Conservation (phyloP, 495 filamentous ascomycete genomes). For the Lophium mytilinum region DNA sequence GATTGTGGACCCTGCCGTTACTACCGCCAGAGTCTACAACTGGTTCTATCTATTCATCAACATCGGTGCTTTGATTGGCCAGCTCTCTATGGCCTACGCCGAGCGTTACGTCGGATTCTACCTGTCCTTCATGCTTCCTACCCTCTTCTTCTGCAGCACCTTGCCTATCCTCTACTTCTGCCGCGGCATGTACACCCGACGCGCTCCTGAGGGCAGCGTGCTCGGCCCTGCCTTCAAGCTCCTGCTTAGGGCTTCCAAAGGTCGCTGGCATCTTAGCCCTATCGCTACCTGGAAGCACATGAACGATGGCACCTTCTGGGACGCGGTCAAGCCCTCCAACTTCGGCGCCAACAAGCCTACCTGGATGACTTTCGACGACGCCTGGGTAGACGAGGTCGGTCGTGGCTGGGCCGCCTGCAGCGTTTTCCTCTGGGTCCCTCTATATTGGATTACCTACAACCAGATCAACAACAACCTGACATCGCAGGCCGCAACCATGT, state of each 20-base stretch:
- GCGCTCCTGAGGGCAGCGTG: slow-evolving; percentile 15
- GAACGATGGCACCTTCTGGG: slow-evolving; percentile 21
- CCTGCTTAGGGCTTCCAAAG: slow-evolving; percentile 2
- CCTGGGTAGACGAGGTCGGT: slow-evolving; percentile 63
- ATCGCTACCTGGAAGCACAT: slow-evolving; percentile 9
- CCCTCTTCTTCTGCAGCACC: slow-evolving; percentile 11
- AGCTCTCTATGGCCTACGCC: slow-evolving; percentile 52
- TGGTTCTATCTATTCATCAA: slow-evolving; percentile 68
- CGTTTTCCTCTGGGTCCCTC: slow-evolving; percentile 59
- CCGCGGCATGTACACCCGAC: slow-evolving; percentile 11
- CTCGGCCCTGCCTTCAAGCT: slow-evolving; percentile 18
- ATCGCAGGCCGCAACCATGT: slow-evolving; percentile 68
- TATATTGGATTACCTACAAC: slow-evolving; percentile 59
- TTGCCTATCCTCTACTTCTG: slow-evolving; percentile 19
- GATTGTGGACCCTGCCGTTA: slow-evolving; percentile 61
- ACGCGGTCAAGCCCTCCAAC: slow-evolving; percentile 18
- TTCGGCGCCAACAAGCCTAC: slow-evolving; percentile 41
- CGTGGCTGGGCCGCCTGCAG: slow-evolving; percentile 62
- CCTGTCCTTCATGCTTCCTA: slow-evolving; percentile 45
- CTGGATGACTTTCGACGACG: slow-evolving; percentile 71
- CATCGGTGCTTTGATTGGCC: slow-evolving; percentile 50
- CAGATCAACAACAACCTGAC: slow-evolving; percentile 61
- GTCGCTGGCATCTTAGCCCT: slow-evolving; percentile 11
- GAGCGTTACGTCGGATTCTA: slow-evolving; percentile 74
- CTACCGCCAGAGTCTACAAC: slow-evolving; percentile 51